phyloP scores from a whole-genome alignment of 1,139 yeast genomes.

The Diutina ranongensis region DNA sequence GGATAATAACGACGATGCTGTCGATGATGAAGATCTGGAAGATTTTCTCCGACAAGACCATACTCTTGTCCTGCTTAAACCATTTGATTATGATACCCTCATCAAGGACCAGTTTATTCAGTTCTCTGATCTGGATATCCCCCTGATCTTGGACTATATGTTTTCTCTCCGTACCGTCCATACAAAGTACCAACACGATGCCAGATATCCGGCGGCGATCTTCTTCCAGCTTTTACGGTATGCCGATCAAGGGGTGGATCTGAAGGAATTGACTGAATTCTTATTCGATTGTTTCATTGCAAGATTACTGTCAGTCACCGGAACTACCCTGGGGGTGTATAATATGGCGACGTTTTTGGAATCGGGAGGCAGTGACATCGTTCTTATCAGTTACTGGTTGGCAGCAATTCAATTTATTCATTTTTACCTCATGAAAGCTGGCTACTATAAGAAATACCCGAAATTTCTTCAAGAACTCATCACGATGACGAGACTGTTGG shows the following conservation, averaged over 20 bases:
- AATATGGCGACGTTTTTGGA: conserved; percentile 25
- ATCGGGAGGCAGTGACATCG: conserved; percentile 49
- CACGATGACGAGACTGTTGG: conserved; percentile 45
- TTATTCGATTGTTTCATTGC: conserved; percentile 51
- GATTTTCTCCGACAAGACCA: conserved; percentile 8
- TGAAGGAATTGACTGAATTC: conserved; percentile 42
- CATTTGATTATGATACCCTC: conserved; percentile 37
- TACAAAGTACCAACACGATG: conserved; percentile 33
- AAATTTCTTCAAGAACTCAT: conserved; percentile 48
- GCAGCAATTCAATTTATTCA: conserved; percentile 56
- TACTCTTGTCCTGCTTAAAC: conserved; percentile 9
- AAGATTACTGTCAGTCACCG: conserved; percentile 46
- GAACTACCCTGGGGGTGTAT: conserved; percentile 49
- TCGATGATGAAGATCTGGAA: conserved; percentile 9
- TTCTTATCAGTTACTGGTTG: conserved; percentile 62
- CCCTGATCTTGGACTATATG: conserved; percentile 44
- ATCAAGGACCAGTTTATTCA: conserved; percentile 39
- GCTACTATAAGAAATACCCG: conserved; percentile 43
- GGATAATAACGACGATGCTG: background rate
- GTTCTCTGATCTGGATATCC: conserved; percentile 58
- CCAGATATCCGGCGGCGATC: conserved; percentile 58
- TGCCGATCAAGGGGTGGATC: conserved; percentile 43
- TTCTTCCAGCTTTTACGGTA: conserved; percentile 57
- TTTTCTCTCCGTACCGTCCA: conserved; percentile 26
- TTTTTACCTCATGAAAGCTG: conserved; percentile 49